These are phyloP conservation scores for Teunomyces tritomae DNA, from an alignment of 805 yeast species.

Conservation along the genomic window DNA sequence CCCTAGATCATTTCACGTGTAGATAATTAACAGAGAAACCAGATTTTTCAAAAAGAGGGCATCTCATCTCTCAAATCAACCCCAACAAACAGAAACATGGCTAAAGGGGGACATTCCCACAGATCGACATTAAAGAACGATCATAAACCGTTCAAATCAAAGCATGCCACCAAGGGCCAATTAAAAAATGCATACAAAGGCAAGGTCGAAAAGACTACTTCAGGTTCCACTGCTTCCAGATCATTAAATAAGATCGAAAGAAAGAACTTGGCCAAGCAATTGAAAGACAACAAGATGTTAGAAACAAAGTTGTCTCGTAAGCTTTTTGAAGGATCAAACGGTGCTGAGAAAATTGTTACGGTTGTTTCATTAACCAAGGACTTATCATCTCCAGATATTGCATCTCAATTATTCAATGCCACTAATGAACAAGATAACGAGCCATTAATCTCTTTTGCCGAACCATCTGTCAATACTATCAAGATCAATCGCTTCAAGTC, in stretches of 20 bases:
- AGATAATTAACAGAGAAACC: neutral
- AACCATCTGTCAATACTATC: conserved; percentile 52
- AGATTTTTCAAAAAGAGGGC: conserved; percentile 3
- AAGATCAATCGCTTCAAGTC: conserved; percentile 69
- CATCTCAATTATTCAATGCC: conserved; percentile 47
- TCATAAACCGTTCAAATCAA: conserved; percentile 88
- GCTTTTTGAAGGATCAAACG: conserved; percentile 74
- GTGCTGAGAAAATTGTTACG: conserved; percentile 82
- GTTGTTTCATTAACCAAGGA: conserved; percentile 78
- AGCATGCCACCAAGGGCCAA: conserved; percentile 86
- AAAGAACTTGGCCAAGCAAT: conserved; percentile 73
- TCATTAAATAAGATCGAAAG: conserved; percentile 57
- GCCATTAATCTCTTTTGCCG: conserved; percentile 17
- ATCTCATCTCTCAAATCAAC: conserved; percentile 10
- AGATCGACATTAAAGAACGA: conserved; percentile 78
- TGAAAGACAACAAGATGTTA: conserved; percentile 67
- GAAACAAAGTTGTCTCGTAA: conserved; percentile 59
- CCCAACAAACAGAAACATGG: conserved; percentile 39
- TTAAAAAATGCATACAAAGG: conserved; percentile 81
- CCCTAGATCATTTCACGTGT: conserved; percentile 9
- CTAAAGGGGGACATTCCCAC: conserved; percentile 68
- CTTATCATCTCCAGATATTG: conserved; percentile 53
- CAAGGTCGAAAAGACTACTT: conserved; percentile 69
- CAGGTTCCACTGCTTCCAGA: conserved; percentile 32
- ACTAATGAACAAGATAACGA: conserved; percentile 26